Evolutionary conservation across 306 rosid genomes (phyloP).

Genomic region (Ziziphus jujuba): DNA sequence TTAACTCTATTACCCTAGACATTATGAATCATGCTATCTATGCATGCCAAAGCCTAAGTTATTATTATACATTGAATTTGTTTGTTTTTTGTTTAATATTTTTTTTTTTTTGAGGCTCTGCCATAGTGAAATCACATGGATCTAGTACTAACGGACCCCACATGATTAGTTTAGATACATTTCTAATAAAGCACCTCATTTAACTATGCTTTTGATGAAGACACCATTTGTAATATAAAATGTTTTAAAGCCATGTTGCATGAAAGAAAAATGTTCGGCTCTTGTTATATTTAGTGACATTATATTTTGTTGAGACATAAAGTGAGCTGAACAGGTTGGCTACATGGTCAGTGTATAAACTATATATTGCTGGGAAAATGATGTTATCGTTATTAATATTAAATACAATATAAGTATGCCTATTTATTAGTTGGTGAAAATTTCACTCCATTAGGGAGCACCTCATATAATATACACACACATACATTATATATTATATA

Average conservation of each 20-base stretch:
- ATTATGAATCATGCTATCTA: constrained; percentile 30
- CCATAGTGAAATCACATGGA: constrained; percentile 73
- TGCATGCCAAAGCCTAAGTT: constrained; percentile 43
- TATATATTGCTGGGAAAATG: constrained; percentile 15
- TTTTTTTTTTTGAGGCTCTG: constrained; percentile 21
- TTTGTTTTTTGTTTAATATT: constrained; percentile 32
- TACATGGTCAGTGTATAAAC: constrained; percentile 34
- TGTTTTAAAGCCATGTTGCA: constrained; percentile 62
- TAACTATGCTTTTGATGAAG: constrained; percentile 37
- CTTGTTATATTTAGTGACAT: constrained; percentile 30
- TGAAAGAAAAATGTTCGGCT: constrained; percentile 40
- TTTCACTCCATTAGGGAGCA: constrained; percentile 9
- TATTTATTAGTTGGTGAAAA: too few species aligned
- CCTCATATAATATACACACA: not conserved
- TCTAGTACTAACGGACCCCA: constrained; percentile 43
- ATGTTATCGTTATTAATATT: not conserved
- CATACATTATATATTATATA: too few species aligned
- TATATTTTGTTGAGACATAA: constrained; percentile 22
- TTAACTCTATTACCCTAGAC: constrained; percentile 20
- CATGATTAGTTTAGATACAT: constrained; percentile 41
- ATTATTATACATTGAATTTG: constrained; percentile 41
- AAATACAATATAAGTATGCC: not conserved
- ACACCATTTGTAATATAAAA: constrained; percentile 42
- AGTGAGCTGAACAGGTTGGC: constrained; percentile 42
- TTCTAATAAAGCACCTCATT: constrained; percentile 56